Evolutionary conservation across 1,284 basidiomycete species (phyloP).

Genomic region (Microbotryomycetes sp.): DNA sequence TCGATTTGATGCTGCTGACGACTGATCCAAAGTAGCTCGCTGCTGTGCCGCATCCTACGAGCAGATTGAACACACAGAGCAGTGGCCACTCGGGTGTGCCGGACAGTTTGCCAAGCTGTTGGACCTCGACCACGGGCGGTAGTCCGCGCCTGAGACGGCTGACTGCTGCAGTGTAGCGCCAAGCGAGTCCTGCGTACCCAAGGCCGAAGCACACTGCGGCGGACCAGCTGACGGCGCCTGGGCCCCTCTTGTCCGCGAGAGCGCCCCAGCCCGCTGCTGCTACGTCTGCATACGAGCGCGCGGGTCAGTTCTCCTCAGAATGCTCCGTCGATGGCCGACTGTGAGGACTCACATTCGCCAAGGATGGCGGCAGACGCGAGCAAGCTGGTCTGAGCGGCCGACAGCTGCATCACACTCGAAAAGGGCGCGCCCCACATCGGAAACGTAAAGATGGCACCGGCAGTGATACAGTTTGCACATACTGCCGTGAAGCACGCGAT

Average conservation of each 20-base stretch:
- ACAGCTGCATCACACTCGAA: conserved; percentile 9
- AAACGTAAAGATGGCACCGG: conserved; percentile 30
- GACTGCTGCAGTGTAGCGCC: conserved; percentile 7
- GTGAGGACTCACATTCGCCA: not conserved
- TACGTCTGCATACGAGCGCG: conserved; percentile 15
- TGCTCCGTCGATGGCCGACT: not conserved
- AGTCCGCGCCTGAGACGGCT: not conserved
- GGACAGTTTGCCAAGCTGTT: too few relatives aligned
- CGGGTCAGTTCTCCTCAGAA: not conserved
- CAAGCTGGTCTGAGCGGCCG: conserved; percentile 7
- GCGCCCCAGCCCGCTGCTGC: conserved; percentile 24
- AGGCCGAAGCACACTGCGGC: conserved; percentile 23
- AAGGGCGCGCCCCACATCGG: conserved; percentile 24
- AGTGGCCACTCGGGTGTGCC: conserved; percentile 11
- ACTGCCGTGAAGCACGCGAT: not conserved
- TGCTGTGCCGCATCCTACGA: conserved; percentile 30
- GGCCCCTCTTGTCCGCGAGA: conserved; percentile 24
- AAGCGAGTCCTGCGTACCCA: conserved; percentile 25
- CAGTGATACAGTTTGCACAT: conserved; percentile 27
- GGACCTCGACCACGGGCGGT: not conserved
- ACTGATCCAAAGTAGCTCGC: conserved; percentile 31
- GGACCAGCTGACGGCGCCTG: conserved; percentile 18
- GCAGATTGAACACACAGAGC: conserved; percentile 19
- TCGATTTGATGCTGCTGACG: conserved; percentile 24
- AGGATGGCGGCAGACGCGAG: conserved; percentile 24